Percentiles rank a stretch among this genome's conserved stretches.
Conservation (phyloP, 164 flowering plant species). For the grape (Vitis vinifera) region ASM3070453v1 NC_081822.1:1468501-1469000, state of each 20-base stretch:
- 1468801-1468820: constrained; percentile 62
- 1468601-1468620: constrained; percentile 99
- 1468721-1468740: constrained; percentile 98
- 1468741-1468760: constrained; percentile 95
- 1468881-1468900: constrained; percentile 91
- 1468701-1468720: constrained; percentile 82
- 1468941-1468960: constrained; percentile 85
- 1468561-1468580: constrained; percentile 87
- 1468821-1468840: constrained; percentile 65
- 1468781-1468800: constrained; percentile 85
- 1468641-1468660: constrained; percentile 89
- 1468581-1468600: constrained; percentile 92
- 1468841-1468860: constrained; percentile 86
- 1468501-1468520: constrained; percentile 26
- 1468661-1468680: constrained; percentile 79
- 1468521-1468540: constrained; percentile 20
- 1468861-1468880: constrained; percentile 76
- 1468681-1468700: constrained; percentile 56
- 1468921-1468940: constrained; percentile 75
- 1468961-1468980: constrained; percentile 84
- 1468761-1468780: constrained; percentile 86
- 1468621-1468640: constrained; percentile 95
- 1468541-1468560: constrained; percentile 83
- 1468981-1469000: constrained; percentile 73
- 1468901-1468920: constrained; percentile 94